Conservation (phyloP, 2,329 filamentous ascomycete species). For the Monilinia aucupariae region DNA sequence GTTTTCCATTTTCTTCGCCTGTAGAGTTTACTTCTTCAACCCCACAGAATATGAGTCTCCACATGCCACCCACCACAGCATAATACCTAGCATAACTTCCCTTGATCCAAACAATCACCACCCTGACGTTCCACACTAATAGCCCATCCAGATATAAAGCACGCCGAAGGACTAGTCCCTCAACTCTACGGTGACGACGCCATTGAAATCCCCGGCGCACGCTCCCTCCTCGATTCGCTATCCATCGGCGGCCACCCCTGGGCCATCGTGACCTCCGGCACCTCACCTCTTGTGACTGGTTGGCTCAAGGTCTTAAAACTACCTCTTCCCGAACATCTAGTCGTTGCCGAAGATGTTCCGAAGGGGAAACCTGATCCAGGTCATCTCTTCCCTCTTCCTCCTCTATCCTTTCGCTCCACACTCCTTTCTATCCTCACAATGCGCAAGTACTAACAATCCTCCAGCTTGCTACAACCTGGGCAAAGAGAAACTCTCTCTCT, state of each 20-base stretch:
- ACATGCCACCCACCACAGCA: neutral
- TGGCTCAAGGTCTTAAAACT: constrained; percentile 66
- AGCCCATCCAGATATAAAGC: constrained; percentile 60
- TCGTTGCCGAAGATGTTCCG: constrained; percentile 70
- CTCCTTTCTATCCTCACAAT: accelerated
- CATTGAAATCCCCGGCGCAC: constrained; percentile 78
- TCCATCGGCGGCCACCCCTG: constrained; percentile 54
- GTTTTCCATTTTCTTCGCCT: neutral
- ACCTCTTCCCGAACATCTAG: constrained; percentile 58
- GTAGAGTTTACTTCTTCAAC: neutral
- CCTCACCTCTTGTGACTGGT: constrained; percentile 59
- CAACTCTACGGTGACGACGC: constrained; percentile 71
- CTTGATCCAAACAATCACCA: neutral
- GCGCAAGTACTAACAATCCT: neutral
- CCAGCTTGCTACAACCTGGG: constrained; percentile 63
- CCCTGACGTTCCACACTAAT: constrained; percentile 6
- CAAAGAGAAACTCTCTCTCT: constrained; percentile 52
- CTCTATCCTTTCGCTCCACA: too few relatives aligned
- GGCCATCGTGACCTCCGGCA: constrained; percentile 82
- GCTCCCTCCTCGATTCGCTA: constrained; percentile 62
- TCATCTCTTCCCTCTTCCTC: neutral
- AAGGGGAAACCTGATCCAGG: constrained; percentile 70
- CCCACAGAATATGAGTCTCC: neutral
- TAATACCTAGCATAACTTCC: neutral
- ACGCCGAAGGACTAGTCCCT: constrained; percentile 74